Evolutionary conservation across 1,284 basidiomycete species (phyloP), one percentile per base, ranked within the genome.

Genomic region (Sutorius eximius): DNA sequence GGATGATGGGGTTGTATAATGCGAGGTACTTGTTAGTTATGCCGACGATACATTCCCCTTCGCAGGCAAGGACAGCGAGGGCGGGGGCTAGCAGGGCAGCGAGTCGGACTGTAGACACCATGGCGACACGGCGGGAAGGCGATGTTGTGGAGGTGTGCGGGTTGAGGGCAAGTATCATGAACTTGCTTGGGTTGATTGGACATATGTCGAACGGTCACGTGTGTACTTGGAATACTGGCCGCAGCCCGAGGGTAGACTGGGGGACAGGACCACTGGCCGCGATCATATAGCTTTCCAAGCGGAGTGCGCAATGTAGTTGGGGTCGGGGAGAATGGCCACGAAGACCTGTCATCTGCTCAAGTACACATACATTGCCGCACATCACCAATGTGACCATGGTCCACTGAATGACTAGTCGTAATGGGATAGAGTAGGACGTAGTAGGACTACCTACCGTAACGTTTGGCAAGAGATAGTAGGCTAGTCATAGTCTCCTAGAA

Each of bases 1-100:
- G 24, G 20, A 66, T 30, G 37, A 54, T 20, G 24, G 44, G 30
- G 13, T 57, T 70, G 59, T 85, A 86, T 66, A 82, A 81, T 22
- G 69, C 66, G 44, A 82, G 60, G 57, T 80, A 82, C 20, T 79
- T 78, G 41, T 79, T 75, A 20, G 84, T 86, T 59, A 83, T 80
- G 18, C 71, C 76, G 24, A 73, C 71, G 57, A 85, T 86, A 64
- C 87, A 90, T 34, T 83, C 80, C 30, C 82, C 84, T 75, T 90
- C 87, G 68, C 87, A 90, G 38, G 82, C 83, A 32, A 64, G 66
- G 55, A 80, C 79, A 46, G 73, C 53, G 47, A 64, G 56, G 32
- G 76, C 67, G 54, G 59, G 45, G 15, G 63, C 49, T 47, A 70
- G 51, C 30, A 71, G 20, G 20, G 47, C 36, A 22, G 71, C 22